Evolutionary conservation across 768 basidiomycete genomes (phyloP), one percentile per base, ranked within the genome.

Genomic region (Scleroderma bovista): DNA sequence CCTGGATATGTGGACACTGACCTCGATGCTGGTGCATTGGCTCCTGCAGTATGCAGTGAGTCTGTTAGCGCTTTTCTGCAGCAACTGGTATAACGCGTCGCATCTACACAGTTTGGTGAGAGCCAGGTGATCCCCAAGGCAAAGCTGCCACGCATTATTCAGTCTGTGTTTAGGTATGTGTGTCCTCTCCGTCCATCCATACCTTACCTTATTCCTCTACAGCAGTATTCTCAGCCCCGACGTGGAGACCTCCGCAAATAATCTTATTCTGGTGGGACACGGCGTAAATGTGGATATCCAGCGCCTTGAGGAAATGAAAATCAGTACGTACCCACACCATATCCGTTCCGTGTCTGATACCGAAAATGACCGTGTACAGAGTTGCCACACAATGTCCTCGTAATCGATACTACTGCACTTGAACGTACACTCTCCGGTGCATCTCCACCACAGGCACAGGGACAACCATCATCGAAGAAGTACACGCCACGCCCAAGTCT

Each of bases 141-240:
- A n/a, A 85, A 81, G 57, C 67, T 89, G n/a, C 75, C 85, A 1
- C 76, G 82, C 47, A 76, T 91, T 44, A 74, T 91, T 3, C 83
- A 86, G 57, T 84, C 84, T 16, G 65, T 86, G 49, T 77, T 91
- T 57, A 87, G 83, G 86, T 83, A 63, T 23, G 38, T 13, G 19
- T 49, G 53, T 55, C 23, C n/a, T 55, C 24, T 6, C 24, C 17
- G n/a, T 15, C 46, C 45, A 40, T 2, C 22, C 33, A 29, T 23
- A 19, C 13, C 34, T 10, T 43, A 23, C n/a, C 57, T 47, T 55
- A 8, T 7, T 23, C 48, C 13, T 23, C 44, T 29, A 53, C 69
- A 88, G 86, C 57, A 86, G 84, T 58, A 75, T 90, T 19, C 71
- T 79, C 6, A 85, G 81, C 56, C 89, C 88, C 0, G 88, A 90